Base-by-base conservation (phyloP, 2,329 filamentous ascomycete species). In the Chrysosporium keratinophilum region DNA sequence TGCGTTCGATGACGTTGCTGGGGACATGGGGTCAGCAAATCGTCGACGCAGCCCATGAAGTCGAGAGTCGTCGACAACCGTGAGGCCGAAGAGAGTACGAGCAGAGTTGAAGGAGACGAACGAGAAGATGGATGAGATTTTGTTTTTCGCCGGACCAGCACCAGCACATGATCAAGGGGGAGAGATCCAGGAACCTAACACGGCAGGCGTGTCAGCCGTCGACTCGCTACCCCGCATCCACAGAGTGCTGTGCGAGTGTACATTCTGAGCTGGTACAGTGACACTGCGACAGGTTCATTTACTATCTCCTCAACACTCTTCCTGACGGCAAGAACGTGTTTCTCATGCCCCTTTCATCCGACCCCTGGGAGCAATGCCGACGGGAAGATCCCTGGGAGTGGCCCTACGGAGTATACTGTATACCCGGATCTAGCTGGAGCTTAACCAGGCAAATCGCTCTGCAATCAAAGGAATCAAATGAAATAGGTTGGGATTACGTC, bases 131-230 rank as follows among this genome's bases (percentile, higher is more conserved):
- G 12, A 14, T 23, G 41, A 23, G 11, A 19, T 9, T 4, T 23
- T 44, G 5, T 12, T 23, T 44, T 23, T 20, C 41, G 41, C 10
- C n/a, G 35, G 35, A 17, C n/a, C 15, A 23, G 23, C 48, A 17
- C n/a, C 15, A 23, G 23, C 48, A 50, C 48, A 50, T 50, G 48
- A 50, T 14, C 45, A 37, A 37, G 37, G 35, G 35, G 19, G 12
- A 35, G 20, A n/a, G 23, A 28, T 28, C n/a, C 44, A 35, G 31
- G 28, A 39, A 41, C n/a, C 47, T 19, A 39, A 50, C 47, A 50
- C 47, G 47, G 47, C 19, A 15, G 35, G 47, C 47, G 47, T 50
- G 47, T 50, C 47, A 50, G 47, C 23, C 20, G 41, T 44, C 19
- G 6, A 23, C 41, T 23, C 11, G 5, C 19, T 44, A 52, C 49